Evolutionary conservation across 805 yeast genomes (phyloP).

Genomic region (Metschnikowia borealis): DNA sequence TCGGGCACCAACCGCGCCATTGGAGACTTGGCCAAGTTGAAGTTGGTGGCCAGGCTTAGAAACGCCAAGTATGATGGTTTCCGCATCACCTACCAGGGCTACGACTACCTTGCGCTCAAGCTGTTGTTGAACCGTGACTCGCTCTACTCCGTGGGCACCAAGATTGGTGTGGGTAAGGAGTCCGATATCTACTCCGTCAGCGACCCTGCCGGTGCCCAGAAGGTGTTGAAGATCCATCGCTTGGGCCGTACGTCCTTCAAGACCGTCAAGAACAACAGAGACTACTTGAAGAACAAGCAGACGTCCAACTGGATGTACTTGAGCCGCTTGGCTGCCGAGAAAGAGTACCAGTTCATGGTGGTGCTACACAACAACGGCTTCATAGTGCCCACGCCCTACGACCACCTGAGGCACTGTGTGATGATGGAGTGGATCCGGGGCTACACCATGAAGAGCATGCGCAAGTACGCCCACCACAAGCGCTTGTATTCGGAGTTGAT

Average conservation of each 20-base stretch:
- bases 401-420: slow-evolving; percentile 85
- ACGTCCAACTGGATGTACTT: slow-evolving; percentile 90
- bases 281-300: slow-evolving; percentile 71
- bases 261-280: slow-evolving; percentile 90
- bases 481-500: slow-evolving; percentile 79
- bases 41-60: slow-evolving; percentile 69
- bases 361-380: slow-evolving; percentile 72
- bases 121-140: slow-evolving; percentile 73
- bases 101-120: slow-evolving; percentile 86
- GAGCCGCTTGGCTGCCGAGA: slow-evolving; percentile 85
- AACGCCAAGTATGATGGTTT: slow-evolving; percentile 96
- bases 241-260: slow-evolving; percentile 91
- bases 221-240: slow-evolving; percentile 85
- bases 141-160: slow-evolving; percentile 74
- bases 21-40: slow-evolving; percentile 82
- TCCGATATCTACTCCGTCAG: slow-evolving; percentile 88
- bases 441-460: slow-evolving; percentile 81
- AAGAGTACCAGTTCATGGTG: slow-evolving; percentile 86
- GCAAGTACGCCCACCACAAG: slow-evolving; percentile 64
- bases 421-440: slow-evolving; percentile 91
- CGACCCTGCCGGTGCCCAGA: slow-evolving; percentile 56
- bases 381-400: slow-evolving; percentile 83
- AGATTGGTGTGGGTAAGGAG: slow-evolving; percentile 96
- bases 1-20: slow-evolving; percentile 77
- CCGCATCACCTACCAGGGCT: slow-evolving; percentile 81